phyloP scores from a whole-genome alignment of 805 yeast genomes.

The Millerago galiae region DNA sequence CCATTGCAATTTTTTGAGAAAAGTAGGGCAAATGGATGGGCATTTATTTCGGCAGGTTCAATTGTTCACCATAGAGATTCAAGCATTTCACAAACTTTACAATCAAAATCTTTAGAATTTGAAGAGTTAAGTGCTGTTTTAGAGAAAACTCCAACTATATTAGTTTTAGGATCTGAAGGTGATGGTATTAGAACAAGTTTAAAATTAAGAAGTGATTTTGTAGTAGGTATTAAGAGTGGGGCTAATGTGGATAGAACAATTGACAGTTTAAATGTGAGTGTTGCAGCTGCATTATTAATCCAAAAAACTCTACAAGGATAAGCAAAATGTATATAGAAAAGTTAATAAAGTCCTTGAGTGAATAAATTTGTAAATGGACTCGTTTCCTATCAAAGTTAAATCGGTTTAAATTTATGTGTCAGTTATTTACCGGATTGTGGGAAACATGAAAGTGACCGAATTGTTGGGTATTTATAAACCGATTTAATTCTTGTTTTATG shows the following conservation, averaged over 20 bases:
- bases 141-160: constrained; percentile 49
- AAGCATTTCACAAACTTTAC: constrained; percentile 21
- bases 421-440: constrained; percentile 5
- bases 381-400: neutral
- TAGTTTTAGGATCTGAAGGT: constrained; percentile 85
- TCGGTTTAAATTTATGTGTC: neutral
- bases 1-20: constrained; percentile 58
- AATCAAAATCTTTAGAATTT: constrained; percentile 31
- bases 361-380: neutral
- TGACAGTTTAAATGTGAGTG: constrained; percentile 85
- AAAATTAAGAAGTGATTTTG: constrained; percentile 47
- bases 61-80: constrained; percentile 28
- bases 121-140: constrained; percentile 40
- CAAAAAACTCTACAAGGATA: constrained; percentile 17
- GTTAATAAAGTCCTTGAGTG: neutral
- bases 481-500: no score
- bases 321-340: neutral
- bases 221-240: constrained; percentile 30
- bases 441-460: constrained; percentile 4
- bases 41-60: constrained; percentile 55
- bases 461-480: constrained; percentile 2
- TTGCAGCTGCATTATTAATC: constrained; percentile 72
- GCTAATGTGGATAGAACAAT: constrained; percentile 33
- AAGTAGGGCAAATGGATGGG: constrained; percentile 58
- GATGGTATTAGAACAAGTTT: constrained; percentile 69